A percentile compares a stretch with the other conserved stretches of the same genome.
Conservation (phyloP, 495 filamentous ascomycete genomes). For the Xylaria nigripes region DNA sequence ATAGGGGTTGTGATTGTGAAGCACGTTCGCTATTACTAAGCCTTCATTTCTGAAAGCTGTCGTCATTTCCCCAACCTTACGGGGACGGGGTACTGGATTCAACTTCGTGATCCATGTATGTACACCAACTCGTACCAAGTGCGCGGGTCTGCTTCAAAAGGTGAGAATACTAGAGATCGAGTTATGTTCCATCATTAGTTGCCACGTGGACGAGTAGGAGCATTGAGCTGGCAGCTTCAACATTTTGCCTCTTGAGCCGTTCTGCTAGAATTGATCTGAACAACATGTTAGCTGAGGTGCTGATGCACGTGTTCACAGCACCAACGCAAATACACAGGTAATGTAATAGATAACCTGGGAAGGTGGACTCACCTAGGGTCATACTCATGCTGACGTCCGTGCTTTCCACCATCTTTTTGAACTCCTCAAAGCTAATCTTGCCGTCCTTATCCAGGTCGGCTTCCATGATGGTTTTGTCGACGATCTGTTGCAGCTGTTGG, state of each 20-base stretch:
- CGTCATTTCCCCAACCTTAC: too few species aligned
- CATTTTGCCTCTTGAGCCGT: background rate
- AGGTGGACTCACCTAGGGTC: slow-evolving; percentile 69
- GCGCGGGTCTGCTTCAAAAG: background rate
- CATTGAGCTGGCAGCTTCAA: background rate
- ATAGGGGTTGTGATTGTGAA: background rate
- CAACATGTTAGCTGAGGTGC: background rate
- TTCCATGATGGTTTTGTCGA: slow-evolving; percentile 99
- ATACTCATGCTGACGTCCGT: slow-evolving; percentile 97
- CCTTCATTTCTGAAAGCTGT: too few species aligned
- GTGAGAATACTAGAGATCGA: background rate
- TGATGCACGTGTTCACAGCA: too few species aligned
- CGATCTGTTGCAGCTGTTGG: slow-evolving; percentile 93
- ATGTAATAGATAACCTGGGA: background rate
- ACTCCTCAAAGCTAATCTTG: slow-evolving; percentile 99
- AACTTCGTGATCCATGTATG: background rate
- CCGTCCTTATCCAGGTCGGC: slow-evolving; percentile 92
- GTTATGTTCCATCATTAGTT: background rate
- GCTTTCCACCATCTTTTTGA: slow-evolving; percentile 96
- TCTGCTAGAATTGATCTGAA: background rate
- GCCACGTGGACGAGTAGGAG: too few species aligned
- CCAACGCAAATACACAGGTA: background rate
- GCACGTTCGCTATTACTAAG: too few species aligned
- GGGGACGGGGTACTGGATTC: background rate
- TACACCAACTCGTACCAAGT: background rate